These are phyloP conservation scores for Exophiala viscosa DNA, from an alignment of 2,329 filamentous ascomycete species.

Conservation along the genomic window DNA sequence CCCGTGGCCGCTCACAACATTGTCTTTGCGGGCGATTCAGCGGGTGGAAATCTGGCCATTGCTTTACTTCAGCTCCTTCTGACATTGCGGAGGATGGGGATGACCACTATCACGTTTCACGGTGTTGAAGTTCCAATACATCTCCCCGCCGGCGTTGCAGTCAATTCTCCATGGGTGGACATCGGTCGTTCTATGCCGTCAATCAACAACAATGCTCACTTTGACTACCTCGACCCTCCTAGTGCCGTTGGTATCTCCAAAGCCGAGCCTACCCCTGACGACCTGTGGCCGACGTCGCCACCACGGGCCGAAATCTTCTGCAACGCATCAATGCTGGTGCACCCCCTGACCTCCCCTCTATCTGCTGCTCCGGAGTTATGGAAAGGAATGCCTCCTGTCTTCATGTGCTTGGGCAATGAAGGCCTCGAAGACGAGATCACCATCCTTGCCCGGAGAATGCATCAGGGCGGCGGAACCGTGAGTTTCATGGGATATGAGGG, in stretches of 20 bases:
- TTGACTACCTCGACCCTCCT: conserved; percentile 38
- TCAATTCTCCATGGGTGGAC: conserved; percentile 43
- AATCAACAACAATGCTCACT: conserved; percentile 35
- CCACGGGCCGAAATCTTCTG: conserved; percentile 43
- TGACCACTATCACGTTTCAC: conserved; percentile 38
- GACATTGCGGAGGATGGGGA: conserved; percentile 35
- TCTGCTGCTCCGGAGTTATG: conserved; percentile 36
- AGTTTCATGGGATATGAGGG: conserved; percentile 43
- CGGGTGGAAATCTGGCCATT: conserved; percentile 43
- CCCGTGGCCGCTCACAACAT: conserved; percentile 44
- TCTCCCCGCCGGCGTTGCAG: conserved; percentile 40
- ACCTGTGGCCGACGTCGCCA: conserved; percentile 40
- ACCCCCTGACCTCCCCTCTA: conserved; percentile 43
- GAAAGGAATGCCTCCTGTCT: conserved; percentile 41
- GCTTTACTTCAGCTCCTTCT: conserved; percentile 42
- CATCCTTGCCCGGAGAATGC: conserved; percentile 39
- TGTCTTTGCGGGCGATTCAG: conserved; percentile 46
- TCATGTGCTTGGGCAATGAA: conserved; percentile 42
- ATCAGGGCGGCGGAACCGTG: conserved; percentile 36
- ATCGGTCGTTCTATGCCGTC: conserved; percentile 43
- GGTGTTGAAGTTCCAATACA: conserved; percentile 39
- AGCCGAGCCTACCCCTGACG: conserved; percentile 33
- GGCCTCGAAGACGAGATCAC: conserved; percentile 40
- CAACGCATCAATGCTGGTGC: conserved; percentile 36
- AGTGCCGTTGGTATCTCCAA: conserved; percentile 27